These are phyloP conservation scores for Rhodotorula graminis DNA, from an alignment of 768 basidiomycete species.

Conservation along the genomic window DNA sequence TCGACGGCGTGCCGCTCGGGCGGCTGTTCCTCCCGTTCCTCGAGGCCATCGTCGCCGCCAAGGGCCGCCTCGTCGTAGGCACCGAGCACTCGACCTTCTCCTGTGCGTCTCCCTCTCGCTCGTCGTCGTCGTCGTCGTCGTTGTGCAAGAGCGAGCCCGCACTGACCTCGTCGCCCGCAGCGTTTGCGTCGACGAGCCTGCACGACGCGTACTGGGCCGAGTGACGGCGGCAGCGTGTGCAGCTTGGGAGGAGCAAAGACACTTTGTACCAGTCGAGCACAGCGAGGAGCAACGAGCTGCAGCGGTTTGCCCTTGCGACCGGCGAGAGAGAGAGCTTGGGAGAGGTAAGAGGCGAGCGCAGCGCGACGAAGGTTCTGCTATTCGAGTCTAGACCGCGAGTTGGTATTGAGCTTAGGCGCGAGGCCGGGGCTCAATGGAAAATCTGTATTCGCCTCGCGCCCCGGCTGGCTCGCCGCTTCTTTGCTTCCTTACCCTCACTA, in stretches of 20 bases:
- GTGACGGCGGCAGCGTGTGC: neutral
- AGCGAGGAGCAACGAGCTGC: too few relatives aligned
- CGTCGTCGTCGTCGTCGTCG: too few relatives aligned
- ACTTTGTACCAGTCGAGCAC: neutral
- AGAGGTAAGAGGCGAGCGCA: too few relatives aligned
- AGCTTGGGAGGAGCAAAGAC: neutral
- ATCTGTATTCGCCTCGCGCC: too few relatives aligned
- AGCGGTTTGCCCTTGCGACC: too few relatives aligned
- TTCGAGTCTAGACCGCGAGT: too few relatives aligned
- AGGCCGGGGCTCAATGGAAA: too few relatives aligned
- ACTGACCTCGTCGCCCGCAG: neutral
- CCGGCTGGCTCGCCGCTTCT: too few relatives aligned
- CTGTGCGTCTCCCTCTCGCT: neutral
- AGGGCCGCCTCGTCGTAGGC: conserved; percentile 23
- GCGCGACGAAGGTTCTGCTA: too few relatives aligned
- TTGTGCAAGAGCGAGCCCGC: neutral
- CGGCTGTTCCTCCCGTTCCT: conserved; percentile 59
- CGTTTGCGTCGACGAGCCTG: neutral
- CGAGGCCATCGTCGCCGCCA: conserved; percentile 63
- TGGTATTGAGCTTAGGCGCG: too few relatives aligned
- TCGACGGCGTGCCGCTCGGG: conserved; percentile 54
- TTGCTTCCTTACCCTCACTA: too few relatives aligned
- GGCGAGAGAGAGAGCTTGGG: too few relatives aligned
- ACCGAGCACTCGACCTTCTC: conserved; percentile 32
- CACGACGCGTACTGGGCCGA: conserved; percentile 7